Evolutionary conservation across 805 yeast genomes (phyloP), one percentile per base, ranked within the genome.

Genomic region (Lipomyces kockii): DNA sequence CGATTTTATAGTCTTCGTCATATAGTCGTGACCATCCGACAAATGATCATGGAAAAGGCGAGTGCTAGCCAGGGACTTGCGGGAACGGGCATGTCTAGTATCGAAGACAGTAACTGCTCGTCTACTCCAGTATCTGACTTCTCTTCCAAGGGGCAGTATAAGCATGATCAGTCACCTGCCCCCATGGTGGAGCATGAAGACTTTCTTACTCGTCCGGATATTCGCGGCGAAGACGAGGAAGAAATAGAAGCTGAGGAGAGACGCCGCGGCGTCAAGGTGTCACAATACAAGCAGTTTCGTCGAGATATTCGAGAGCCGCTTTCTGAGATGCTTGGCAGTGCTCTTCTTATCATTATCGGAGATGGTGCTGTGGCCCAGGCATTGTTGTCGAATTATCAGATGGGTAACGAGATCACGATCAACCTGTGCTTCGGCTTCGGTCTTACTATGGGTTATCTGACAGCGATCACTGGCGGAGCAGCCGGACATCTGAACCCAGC

Each of bases 401-500:
- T 78, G 51, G 86, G 86, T 71, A 78, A 78, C 60, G 81, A 79
- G 65, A 80, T 80, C 58, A 78, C 81, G 22, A 76, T 83, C 62
- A 82, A 83, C 2, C 72, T 84, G 52, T 79, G 82, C n/a, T 85
- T 87, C 87, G 88, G 85, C 57, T 77, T 83, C 49, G 87, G 85
- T 0, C 86, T 83, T 51, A 82, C 83, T 72, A 74, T 84, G 73
- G 88, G 87, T 60, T 83, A 83, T 72, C 78, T 80, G 62, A 78
- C 80, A 7, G 80, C 86, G 53, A 20, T 67, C 35, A 86, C 86
- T 67, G 88, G 88, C 71, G 78, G 84, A 62, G 84, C 87, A 51
- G 87, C 87, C 73, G 88, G 85, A n/a, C 88, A 85, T 75, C 74
- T 85, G 67, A 85, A 85, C 75, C 87, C 87, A 2, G 84, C 85